Evolutionary conservation across 345 rosid species (phyloP).

Genomic region (Erucastrum elatum): DNA sequence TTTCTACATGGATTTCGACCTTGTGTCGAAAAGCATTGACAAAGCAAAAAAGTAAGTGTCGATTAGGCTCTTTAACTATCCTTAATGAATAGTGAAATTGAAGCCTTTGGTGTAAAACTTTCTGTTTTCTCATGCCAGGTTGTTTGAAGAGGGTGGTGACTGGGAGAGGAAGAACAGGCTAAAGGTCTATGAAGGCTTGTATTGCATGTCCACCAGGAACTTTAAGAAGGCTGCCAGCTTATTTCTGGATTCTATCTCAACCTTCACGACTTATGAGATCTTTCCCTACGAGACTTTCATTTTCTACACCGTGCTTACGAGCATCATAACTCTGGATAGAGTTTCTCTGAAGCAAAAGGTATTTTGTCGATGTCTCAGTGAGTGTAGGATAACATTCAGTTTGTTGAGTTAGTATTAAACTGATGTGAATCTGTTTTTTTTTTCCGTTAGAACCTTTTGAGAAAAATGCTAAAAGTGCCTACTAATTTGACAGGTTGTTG

Average conservation of each 20-base stretch:
- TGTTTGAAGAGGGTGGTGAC: conserved; percentile 99
- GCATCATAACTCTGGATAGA: conserved; percentile 93
- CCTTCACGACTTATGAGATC: conserved; percentile 96
- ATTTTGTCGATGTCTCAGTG: conserved; percentile 1
- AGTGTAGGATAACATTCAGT: neutral
- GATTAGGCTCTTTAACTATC: neutral
- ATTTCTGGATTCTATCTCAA: conserved; percentile 95
- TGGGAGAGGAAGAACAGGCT: conserved; percentile 99
- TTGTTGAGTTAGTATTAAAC: neutral
- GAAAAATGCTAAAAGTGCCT: neutral
- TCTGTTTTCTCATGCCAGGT: conserved; percentile 46
- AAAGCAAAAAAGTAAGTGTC: conserved; percentile 82
- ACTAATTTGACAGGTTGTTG: conserved; percentile 68
- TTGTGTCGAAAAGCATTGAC: conserved; percentile 91
- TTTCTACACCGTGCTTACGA: conserved; percentile 91
- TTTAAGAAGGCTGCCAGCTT: conserved; percentile 88
- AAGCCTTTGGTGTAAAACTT: conserved; percentile 2
- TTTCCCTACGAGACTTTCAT: conserved; percentile 95
- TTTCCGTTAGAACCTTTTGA: neutral
- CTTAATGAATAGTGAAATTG: neutral
- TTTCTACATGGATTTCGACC: conserved; percentile 95
- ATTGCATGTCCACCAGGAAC: conserved; percentile 85
- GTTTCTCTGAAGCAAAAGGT: conserved; percentile 98
- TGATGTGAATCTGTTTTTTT: neutral
- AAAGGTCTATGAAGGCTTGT: conserved; percentile 96